Conservation (phyloP, 768 basidiomycete species). For the Gloeostereum incarnatum region DNA sequence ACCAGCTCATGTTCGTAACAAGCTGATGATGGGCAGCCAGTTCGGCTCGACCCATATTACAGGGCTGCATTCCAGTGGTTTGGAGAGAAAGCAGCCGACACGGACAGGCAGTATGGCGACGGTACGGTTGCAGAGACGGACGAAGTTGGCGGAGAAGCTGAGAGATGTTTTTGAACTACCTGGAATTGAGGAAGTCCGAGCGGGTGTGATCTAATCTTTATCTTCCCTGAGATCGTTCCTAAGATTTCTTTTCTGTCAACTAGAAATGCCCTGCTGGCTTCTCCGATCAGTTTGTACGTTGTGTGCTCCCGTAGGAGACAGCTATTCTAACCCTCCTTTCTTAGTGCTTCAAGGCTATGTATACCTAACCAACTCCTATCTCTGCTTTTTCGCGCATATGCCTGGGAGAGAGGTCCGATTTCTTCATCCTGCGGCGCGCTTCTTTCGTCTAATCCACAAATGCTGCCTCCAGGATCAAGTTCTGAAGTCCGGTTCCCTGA, state of each 20-base stretch:
- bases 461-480: constrained; percentile 62
- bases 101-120: constrained; percentile 65
- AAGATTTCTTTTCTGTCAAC: constrained; percentile 6
- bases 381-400: constrained; percentile 97
- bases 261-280: constrained; percentile 93
- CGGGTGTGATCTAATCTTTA: constrained; percentile 53
- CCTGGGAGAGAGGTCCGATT: constrained; percentile 70
- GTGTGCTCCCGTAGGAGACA: neutral
- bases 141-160: constrained; percentile 78
- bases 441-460: neutral
- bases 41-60: neutral
- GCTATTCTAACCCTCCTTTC: constrained; percentile 1
- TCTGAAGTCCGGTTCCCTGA: constrained; percentile 84
- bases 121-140: constrained; percentile 57
- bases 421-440: constrained; percentile 1
- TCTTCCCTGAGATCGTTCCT: neutral
- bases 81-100: constrained; percentile 11
- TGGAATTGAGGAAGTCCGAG: constrained; percentile 76
- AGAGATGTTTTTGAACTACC: constrained; percentile 80
- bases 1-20: constrained; percentile 4
- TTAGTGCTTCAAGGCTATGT: constrained; percentile 94
- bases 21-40: constrained; percentile 16
- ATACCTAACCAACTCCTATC: constrained; percentile 87
- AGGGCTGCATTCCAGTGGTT: neutral
- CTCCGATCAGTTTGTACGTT: constrained; percentile 80